Percentiles rank a stretch among this genome's conserved stretches.
Conservation (phyloP, 768 basidiomycete genomes). For the Mrakia hoshinonis region DNA sequence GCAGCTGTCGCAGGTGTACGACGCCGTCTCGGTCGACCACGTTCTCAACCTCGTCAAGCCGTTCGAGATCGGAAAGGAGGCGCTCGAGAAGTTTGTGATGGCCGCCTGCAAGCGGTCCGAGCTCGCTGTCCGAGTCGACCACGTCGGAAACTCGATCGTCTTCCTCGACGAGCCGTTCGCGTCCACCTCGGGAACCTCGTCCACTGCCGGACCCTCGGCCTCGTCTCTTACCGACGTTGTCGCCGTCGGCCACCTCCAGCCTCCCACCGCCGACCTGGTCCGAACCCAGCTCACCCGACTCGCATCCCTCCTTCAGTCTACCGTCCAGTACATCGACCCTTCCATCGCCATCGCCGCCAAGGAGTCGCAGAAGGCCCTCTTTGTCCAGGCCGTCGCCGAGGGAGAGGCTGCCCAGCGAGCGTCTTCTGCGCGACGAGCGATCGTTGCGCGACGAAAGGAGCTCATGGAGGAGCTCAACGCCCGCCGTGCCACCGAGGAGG, state of each 20-base stretch:
- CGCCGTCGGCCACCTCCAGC: conserved; percentile 49
- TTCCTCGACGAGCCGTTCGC: conserved; percentile 71
- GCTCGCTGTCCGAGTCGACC: conserved; percentile 76
- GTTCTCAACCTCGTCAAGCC: conserved; percentile 64
- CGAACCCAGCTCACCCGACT: conserved; percentile 69
- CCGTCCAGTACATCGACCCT: conserved; percentile 47
- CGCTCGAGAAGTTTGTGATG: conserved; percentile 83
- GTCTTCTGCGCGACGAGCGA: conserved; percentile 59
- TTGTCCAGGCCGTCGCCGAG: conserved; percentile 46
- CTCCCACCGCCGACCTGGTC: conserved; percentile 61
- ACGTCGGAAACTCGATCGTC: conserved; percentile 70
- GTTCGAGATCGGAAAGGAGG: conserved; percentile 64
- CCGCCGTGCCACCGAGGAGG: conserved; percentile 81
- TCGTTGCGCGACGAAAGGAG: conserved; percentile 77
- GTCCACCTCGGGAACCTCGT: conserved; percentile 39
- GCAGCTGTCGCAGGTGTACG: conserved; percentile 87
- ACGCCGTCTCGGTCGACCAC: conserved; percentile 67
- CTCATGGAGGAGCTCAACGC: conserved; percentile 72
- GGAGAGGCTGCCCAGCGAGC: conserved; percentile 41
- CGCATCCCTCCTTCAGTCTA: conserved; percentile 62
- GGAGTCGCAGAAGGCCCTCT: conserved; percentile 45
- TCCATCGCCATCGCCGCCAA: conserved; percentile 52
- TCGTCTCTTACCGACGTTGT: conserved; percentile 34
- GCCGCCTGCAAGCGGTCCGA: conserved; percentile 80
- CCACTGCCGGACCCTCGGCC: conserved; percentile 36